Evolutionary conservation across 2,329 filamentous ascomycete genomes (phyloP).

Genomic region (Elsinoe arachidis): DNA sequence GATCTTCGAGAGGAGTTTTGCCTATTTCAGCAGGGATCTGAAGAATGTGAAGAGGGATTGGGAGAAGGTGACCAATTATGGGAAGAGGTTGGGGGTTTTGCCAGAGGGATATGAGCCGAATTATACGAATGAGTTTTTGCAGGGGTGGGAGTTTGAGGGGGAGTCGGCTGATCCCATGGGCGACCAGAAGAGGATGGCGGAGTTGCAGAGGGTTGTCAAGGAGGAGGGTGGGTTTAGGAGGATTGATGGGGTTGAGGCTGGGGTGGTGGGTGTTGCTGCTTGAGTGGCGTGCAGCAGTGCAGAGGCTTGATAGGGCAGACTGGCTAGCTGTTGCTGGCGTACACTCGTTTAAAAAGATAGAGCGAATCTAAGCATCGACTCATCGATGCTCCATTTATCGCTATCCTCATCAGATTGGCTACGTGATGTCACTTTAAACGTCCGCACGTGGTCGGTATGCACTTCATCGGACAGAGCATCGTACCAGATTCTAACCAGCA

Average conservation of each 20-base stretch:
- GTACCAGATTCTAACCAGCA: too few species aligned
- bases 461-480: too few species aligned
- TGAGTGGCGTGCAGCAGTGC: background rate
- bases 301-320: background rate
- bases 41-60: conserved; percentile 70
- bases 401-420: too few species aligned
- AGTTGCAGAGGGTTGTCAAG: conserved; percentile 59
- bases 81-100: conserved; percentile 62
- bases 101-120: conserved; percentile 57
- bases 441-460: too few species aligned
- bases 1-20: conserved; percentile 71
- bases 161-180: conserved; percentile 60
- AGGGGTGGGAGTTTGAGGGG: conserved; percentile 51
- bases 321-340: background rate
- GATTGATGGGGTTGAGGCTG: background rate
- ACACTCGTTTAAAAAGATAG: background rate
- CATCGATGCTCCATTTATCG: too few species aligned
- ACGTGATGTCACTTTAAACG: too few species aligned
- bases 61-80: conserved; percentile 68
- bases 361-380: background rate
- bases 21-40: conserved; percentile 65
- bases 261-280: conserved; percentile 2
- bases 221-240: conserved; percentile 52
- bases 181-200: conserved; percentile 67
- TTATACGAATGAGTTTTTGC: conserved; percentile 64